These are phyloP conservation scores for Cucumis cinereus DNA, from an alignment of 306 rosid genomes.

Conservation along the genomic window DNA sequence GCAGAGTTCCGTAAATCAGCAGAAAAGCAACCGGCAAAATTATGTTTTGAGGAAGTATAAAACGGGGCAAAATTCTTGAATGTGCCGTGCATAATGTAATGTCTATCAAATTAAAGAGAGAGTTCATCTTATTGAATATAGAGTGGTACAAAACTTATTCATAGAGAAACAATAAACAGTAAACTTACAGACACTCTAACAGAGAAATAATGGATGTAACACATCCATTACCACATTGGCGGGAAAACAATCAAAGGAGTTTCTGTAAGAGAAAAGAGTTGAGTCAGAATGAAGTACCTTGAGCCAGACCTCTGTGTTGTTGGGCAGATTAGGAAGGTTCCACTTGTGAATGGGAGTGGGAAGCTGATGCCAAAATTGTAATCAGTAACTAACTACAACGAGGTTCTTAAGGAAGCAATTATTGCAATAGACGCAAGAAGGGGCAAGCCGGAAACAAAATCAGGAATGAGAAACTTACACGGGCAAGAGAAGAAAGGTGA, in stretches of 20 bases:
- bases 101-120: too few species aligned
- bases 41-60: neutral
- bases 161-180: too few species aligned
- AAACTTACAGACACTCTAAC: too few species aligned
- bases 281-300: conserved; percentile 31
- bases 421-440: neutral
- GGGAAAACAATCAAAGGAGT: neutral
- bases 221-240: neutral
- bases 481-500: conserved; percentile 57
- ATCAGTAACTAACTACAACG: neutral
- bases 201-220: too few species aligned
- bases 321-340: conserved; percentile 83
- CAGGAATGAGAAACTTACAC: conserved; percentile 20
- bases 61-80: neutral
- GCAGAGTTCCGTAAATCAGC: neutral
- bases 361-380: conserved; percentile 23
- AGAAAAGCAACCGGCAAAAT: neutral
- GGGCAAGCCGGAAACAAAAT: neutral
- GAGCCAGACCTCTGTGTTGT: conserved; percentile 63
- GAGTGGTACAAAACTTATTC: too few species aligned
- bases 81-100: neutral
- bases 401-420: neutral
- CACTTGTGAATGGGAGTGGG: conserved; percentile 97
- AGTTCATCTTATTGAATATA: too few species aligned
- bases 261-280: neutral